Base-by-base conservation (phyloP, 768 basidiomycete species). In the Lenzites betulinus region DNA sequence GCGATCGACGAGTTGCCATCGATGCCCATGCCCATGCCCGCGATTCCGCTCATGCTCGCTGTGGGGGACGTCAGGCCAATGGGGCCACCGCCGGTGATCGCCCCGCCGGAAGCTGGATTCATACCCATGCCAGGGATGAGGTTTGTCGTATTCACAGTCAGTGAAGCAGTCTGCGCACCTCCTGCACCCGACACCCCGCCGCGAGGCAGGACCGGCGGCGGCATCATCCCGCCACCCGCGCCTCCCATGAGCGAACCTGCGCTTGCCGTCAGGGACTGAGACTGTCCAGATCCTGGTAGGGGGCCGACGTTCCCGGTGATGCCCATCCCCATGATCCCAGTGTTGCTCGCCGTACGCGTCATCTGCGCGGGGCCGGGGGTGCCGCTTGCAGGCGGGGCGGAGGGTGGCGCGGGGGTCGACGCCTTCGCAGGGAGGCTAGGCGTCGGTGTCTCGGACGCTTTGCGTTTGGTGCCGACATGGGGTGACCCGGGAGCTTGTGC, bases 131-230 rank as follows among this genome's bases (percentile, higher is more conserved):
- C 43, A 22, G 51, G 49, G 44, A 49, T 51, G 35, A 63, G 42
- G 51, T 59, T 60, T 47, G 60, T 64, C 43, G 62, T 62, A 51
- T 64, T 66, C 51, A 64, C 59, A 49, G 49, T 61, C 36, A 67
- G 63, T 42, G 47, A 42, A 3, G 43, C 42, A 16, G 36, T 57
- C 44, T 25, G 55, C 16, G 36, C 52, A 22, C 41, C 43, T 35
- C 23, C 51, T 7, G 51, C 51, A 39, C 54, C 65, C 39, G 48
- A 41, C 11, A 48, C 30, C 30, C 30, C 38, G 9, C 54, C 23
- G 16, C 72, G 72, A 4, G 72, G 72, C 41, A 74, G 56, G 23
- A 74, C 70, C 23, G 78, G 78, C 5, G 76, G 78, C 12, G 76
- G 75, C 78, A 78, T 79, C 44, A 77, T 58, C 23, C 75, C 70